Conservation (phyloP, 768 basidiomycete genomes). For the Hericium erinaceus region DNA sequence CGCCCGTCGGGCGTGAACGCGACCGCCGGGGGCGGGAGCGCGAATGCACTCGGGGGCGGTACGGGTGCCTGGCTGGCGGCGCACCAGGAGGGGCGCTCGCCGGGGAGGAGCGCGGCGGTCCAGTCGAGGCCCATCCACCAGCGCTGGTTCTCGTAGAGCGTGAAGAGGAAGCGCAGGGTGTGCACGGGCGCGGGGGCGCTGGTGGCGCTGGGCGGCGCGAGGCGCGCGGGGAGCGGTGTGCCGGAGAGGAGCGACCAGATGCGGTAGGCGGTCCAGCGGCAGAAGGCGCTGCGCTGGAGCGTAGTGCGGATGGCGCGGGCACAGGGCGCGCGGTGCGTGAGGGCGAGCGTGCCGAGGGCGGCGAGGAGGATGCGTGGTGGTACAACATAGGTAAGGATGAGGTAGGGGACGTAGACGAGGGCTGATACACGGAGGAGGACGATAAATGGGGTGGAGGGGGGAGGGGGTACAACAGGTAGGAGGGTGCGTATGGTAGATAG, state of each 20-base stretch:
- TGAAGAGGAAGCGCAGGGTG: slow-evolving; percentile 68
- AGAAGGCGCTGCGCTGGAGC: slow-evolving; percentile 56
- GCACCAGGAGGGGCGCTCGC: slow-evolving; percentile 87
- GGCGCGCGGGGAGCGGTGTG: slow-evolving; percentile 33
- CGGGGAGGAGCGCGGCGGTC: slow-evolving; percentile 86
- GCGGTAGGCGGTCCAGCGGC: slow-evolving; percentile 54
- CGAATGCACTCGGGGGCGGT: slow-evolving; percentile 60
- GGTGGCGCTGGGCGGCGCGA: slow-evolving; percentile 24
- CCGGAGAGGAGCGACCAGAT: slow-evolving; percentile 46
- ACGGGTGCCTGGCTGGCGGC: slow-evolving; percentile 46
- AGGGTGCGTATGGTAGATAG: slow-evolving; percentile 55
- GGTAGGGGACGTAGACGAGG: slow-evolving; percentile 54
- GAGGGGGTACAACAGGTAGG: slow-evolving; percentile 32
- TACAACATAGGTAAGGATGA: slow-evolving; percentile 53
- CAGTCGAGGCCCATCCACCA: slow-evolving; percentile 99
- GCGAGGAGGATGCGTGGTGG: slow-evolving; percentile 55
- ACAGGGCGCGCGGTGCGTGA: slow-evolving; percentile 66
- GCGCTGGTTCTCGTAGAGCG: slow-evolving; percentile 88
- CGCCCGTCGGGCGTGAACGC: slow-evolving; percentile 37
- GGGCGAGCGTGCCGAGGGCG: slow-evolving; percentile 44
- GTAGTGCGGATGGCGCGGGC: slow-evolving; percentile 41
- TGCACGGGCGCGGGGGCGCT: slow-evolving; percentile 10
- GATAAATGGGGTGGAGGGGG: slow-evolving; percentile 22
- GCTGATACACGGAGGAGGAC: slow-evolving; percentile 47
- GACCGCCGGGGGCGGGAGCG: slow-evolving; percentile 53